A percentile compares a stretch with the other conserved stretches of the same genome.
These are phyloP conservation scores for Notholithocarpus densiflorus DNA, from an alignment of 306 rosid genomes.

Conservation along the genomic window DNA sequence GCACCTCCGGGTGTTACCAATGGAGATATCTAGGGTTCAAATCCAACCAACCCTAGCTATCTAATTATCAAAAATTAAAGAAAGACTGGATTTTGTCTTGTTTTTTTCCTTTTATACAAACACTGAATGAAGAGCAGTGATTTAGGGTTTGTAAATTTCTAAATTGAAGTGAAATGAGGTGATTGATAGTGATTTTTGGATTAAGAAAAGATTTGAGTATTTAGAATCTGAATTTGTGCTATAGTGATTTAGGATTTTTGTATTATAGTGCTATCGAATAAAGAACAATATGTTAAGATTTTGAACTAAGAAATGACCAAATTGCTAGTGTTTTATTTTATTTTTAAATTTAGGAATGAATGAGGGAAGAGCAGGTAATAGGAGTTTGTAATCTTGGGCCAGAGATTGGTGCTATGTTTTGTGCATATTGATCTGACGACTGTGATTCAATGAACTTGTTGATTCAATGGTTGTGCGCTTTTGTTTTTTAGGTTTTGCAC, in stretches of 20 bases:
- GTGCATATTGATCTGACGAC: not conserved
- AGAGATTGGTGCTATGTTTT: not conserved
- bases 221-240: too few relatives aligned
- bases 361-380: not conserved
- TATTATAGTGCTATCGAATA: too few relatives aligned
- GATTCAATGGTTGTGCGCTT: not conserved
- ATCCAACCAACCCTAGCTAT: too few relatives aligned
- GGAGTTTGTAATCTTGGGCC: not conserved
- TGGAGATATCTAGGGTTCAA: too few relatives aligned
- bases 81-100: too few relatives aligned
- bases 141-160: not conserved
- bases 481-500: conserved; percentile 65
- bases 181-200: not conserved
- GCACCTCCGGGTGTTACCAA: not conserved
- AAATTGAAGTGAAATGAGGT: not conserved
- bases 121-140: not conserved
- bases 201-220: too few relatives aligned
- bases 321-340: too few relatives aligned
- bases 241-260: too few relatives aligned
- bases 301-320: too few relatives aligned
- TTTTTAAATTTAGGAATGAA: not conserved
- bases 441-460: not conserved
- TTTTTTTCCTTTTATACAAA: too few relatives aligned
- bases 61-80: too few relatives aligned
- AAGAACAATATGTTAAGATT: too few relatives aligned